Conservation (phyloP, 805 yeast species). For the Yamadazyma sp. region DNA sequence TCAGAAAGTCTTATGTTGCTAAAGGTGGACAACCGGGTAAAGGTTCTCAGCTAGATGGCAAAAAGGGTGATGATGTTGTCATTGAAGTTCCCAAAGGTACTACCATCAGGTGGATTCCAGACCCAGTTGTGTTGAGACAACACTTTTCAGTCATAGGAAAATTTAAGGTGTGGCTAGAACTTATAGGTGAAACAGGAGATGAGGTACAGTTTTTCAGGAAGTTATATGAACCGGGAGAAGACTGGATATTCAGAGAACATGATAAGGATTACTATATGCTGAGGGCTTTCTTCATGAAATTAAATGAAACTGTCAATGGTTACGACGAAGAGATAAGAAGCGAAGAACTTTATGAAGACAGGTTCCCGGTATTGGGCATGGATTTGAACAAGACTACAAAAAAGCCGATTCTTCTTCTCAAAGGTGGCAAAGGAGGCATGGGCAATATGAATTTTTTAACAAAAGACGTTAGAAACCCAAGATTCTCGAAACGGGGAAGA, state of each 20-base stretch:
- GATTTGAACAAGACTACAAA: constrained; percentile 64
- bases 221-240: constrained; percentile 67
- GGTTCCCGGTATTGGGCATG: constrained; percentile 77
- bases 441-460: constrained; percentile 96
- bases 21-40: constrained; percentile 71
- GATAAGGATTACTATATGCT: constrained; percentile 67
- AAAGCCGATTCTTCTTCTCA: constrained; percentile 65
- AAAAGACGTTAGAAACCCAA: constrained; percentile 79
- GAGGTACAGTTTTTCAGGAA: constrained; percentile 58
- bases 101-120: constrained; percentile 78
- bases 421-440: constrained; percentile 92
- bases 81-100: constrained; percentile 94
- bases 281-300: constrained; percentile 62
- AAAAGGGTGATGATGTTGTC: constrained; percentile 72
- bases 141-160: constrained; percentile 18
- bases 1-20: constrained; percentile 69
- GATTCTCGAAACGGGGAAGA: constrained; percentile 83
- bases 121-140: constrained; percentile 51
- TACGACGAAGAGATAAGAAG: constrained; percentile 60
- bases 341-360: constrained; percentile 62
- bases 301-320: constrained; percentile 61
- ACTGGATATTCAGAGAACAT: constrained; percentile 86
- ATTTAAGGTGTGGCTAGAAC: constrained; percentile 13
- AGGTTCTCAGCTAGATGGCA: constrained; percentile 81
- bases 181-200: constrained; percentile 8